Base-by-base conservation (phyloP, 805 yeast genomes). In the Debaryomyces tyrocola region DNA sequence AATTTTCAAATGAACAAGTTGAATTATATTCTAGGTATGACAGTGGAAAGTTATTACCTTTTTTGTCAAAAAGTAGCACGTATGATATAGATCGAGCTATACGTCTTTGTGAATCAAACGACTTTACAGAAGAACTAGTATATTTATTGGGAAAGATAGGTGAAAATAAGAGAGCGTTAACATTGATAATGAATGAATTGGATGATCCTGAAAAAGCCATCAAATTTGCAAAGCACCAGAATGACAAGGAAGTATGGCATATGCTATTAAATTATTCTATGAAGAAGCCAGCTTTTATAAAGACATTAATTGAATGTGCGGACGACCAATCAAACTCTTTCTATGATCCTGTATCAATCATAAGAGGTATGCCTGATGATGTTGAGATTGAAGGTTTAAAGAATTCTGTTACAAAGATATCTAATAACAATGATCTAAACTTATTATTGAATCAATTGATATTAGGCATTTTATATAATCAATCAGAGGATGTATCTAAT, bases 141-240 rank as follows among this genome's bases (percentile, higher is more conserved):
- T 90, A 82, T 57, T 65, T 94, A 27, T 75, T 89, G 50, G 95
- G 96, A 4, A 81, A 82, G 55, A 83, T 87, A 20, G 98, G 99
- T 1, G 87, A 87, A 53, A 82, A 84, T 46, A 77, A 77, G 50
- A 78, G 81, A 50, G 98, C 98, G 0, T 67, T 92, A 55, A 77
- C 74, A 47, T 70, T 94, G 37, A 90, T 94, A 12, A 82, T 90
- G 34, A 85, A 87, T 52, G 78, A 87, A 54, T 67, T 91, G 43
- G 76, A 84, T 45, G 94, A 92, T 60, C 92, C 96, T 0, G 77
- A 78, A 35, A 74, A 79, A 52, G 98, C 98, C 0, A 86, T 94
- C 20, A 77, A 75, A 14, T 94, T 90, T 73, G 94, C 91, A 1
- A 77, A 74, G 42, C 75, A 75, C 9, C 80, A 77, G 40, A 81